Base-by-base conservation (phyloP, 2,329 filamentous ascomycete genomes). In the Cercospora citrullina region DNA sequence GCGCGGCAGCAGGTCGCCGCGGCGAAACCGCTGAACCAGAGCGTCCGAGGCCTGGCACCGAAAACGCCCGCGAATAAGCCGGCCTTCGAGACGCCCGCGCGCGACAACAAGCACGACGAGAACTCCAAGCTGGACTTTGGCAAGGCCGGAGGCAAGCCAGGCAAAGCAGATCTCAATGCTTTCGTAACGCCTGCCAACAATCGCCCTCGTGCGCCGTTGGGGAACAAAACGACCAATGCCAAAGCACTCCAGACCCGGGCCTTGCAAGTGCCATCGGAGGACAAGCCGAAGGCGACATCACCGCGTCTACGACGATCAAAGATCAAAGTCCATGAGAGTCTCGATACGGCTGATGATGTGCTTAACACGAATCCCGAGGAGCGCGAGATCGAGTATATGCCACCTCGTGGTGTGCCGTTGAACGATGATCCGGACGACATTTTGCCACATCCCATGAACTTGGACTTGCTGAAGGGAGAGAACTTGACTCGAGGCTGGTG, bases 181-280 rank as follows among this genome's bases (percentile, higher is more conserved):
- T 89, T 96, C 75, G 83, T 91, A 64, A 98, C 94, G 23, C 94
- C 94, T 33, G 85, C 91, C 76, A 91, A 93, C 96, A 84, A 70
- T 73, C 88, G 89, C 68, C 89, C 84, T 68, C 89, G 94, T 75
- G 93, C 94, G 42, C 91, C 93, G 12, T 83, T 99, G 59, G 94
- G 94, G 36, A 90, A 92, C 84, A 99, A 99, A 81, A 98, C 94
- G 1, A 98, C 95, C 63, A 99, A 99, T 79, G 93, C 92, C 64
- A 98, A 96, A 83, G 87, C 84, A 60, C 86, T 89, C 72, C 89
- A 91, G 71, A 89, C 89, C 4, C 87, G 31, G n/a, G 72, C 69
- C 12, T 21, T 89, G 86, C 33, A 90, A 89, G 74, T 85, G 48
- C 84, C 85, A 58, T 59, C 59, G 89, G 65, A 69, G 63, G 67